A percentile compares a stretch with the other conserved stretches of the same genome.
phyloP scores from a whole-genome alignment of 1,139 yeast species.

The Hansenula sp. region DNA sequence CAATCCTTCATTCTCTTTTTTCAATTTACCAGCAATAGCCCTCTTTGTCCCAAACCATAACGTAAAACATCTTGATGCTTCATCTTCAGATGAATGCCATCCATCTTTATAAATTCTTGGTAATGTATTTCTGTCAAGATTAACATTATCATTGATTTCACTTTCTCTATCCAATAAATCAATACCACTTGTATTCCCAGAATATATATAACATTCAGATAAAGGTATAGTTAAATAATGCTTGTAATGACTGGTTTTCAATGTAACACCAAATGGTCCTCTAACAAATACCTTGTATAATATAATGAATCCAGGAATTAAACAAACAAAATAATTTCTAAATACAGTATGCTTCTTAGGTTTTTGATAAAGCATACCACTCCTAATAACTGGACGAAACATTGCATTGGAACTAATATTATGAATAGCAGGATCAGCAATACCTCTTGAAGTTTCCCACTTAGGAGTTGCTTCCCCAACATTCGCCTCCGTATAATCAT shows the following conservation, averaged over 20 bases:
- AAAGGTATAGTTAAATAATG: constrained; percentile 59
- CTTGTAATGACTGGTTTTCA: constrained; percentile 37
- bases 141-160: constrained; percentile 38
- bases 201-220: constrained; percentile 65
- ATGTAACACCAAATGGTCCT: constrained; percentile 40
- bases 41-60: constrained; percentile 76
- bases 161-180: constrained; percentile 50
- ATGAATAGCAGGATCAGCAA: constrained; percentile 48
- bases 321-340: constrained; percentile 52
- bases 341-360: constrained; percentile 66
- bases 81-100: constrained; percentile 79
- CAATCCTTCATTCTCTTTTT: constrained; percentile 7
- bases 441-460: constrained; percentile 53
- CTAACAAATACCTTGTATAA: constrained; percentile 44
- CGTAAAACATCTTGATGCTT: constrained; percentile 67
- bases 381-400: constrained; percentile 50
- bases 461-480: constrained; percentile 43
- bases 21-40: constrained; percentile 26
- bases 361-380: constrained; percentile 67
- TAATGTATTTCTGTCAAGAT: constrained; percentile 53
- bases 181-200: constrained; percentile 57
- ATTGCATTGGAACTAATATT: constrained; percentile 56
- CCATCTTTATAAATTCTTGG: constrained; percentile 81
- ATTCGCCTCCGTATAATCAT: constrained; percentile 56
- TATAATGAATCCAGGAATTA: constrained; percentile 66